Evolutionary conservation across 1,139 yeast species (phyloP), one percentile per base, ranked within the genome.

Genomic region (Debaryomyces sp.): DNA sequence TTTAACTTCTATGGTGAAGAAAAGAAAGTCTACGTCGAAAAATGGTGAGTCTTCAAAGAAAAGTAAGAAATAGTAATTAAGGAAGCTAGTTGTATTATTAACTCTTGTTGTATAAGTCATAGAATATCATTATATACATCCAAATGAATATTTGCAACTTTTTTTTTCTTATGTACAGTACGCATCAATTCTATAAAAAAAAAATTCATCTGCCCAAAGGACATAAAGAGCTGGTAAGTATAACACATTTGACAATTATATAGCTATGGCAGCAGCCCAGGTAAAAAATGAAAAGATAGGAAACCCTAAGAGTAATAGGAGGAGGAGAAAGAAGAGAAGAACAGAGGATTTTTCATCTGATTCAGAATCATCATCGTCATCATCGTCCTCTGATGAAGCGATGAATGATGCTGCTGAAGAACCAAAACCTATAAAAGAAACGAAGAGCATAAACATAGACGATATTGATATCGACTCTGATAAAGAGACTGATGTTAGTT

Each of bases 301-400:
- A n/a, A 43, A 45, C 8, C 34, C 39, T 7, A 46, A 46, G 7
- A 48, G 45, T 39, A 43, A 26, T 50, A 70, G 77, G 48, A 68
- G 80, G 62, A 79, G 87, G 55, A 74, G 86, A 62, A 86, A 86
- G 78, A 86, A 85, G 81, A 84, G 91, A 81, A 85, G 92, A 82
- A 86, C 92, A 0, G 89, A 85, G 48, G 84, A 74, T 50, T 71
- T 72, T 40, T 74, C 79, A 0, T 70, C 75, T 5, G 71, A 71
- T 40, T 82, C 81, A 30, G 74, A 74, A 22, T 78, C 83, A 21
- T 73, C 79, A 1, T 73, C 79, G 1, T 73, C 79, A 2, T 71
- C 73, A 5, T 66, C 67, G 7, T 59, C 67, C 3, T 51, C 49
- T 7, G 55, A 54, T 21, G 54, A 49, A 29, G 49, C 56, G 30